Evolutionary conservation across 2,329 filamentous ascomycete species (phyloP), one percentile per base, ranked within the genome.

Genomic region (Lachnellula cervina): DNA sequence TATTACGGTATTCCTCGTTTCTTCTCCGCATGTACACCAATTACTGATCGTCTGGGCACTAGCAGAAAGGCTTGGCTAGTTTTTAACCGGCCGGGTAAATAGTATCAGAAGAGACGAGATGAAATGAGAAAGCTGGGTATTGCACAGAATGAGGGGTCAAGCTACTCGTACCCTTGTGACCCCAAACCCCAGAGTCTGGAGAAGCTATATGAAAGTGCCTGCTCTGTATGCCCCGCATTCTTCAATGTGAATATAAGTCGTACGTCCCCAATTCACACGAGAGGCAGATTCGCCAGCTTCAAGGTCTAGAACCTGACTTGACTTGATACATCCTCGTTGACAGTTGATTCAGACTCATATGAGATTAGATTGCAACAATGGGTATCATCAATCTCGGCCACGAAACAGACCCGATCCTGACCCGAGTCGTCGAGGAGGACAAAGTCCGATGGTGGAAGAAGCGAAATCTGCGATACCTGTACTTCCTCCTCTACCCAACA

Each of bases 401-500:
- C 34, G 55, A 54, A 35, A 28, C 67, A 23, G 73, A 74, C 52
- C 72, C 72, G 17, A 59, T 74, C 48, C 59, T 75, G 54, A 71
- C 73, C 19, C 68, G 69, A 43, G 62, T 75, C 34, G 72, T 74
- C 8, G 66, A 71, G 34, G 62, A 71, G 54, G 73, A 75, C 59
- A 67, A 60, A 43, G 64, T 70, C n/a, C 64, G 67, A 54, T 75
- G 72, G 73, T 74, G 70, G 55, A 64, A 62, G 53, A 73, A 74
- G 58, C 61, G 57, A 21, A 73, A 74, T 53, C 64, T 73, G 13
- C 62, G 71, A 43, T 43, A 68, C 32, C 67, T 74, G 64, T 73
- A 74, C 59, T 45, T 74, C 17, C 69, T 64, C 49, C 68, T 74
- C 21, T 66, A 80, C 32, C 74, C 76, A 11, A 76, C 76, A 19